phyloP scores from a whole-genome alignment of 352 stramenopile genomes.

The Globisporangium recalcitrans region DNA sequence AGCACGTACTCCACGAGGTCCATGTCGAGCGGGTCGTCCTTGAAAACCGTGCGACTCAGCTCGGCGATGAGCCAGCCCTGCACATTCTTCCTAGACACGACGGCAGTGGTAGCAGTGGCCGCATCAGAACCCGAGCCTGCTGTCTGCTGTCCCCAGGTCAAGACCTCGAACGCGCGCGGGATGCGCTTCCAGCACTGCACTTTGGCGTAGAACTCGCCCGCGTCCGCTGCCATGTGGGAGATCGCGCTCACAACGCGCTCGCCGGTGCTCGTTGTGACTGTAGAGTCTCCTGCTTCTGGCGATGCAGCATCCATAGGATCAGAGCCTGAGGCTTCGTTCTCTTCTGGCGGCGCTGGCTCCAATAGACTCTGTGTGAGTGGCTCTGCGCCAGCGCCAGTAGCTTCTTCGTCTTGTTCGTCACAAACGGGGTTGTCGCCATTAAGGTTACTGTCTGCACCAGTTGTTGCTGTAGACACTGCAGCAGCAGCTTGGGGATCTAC shows the following conservation, averaged over 20 bases:
- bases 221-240: conserved; percentile 18
- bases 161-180: conserved; percentile 32
- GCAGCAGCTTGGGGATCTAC: not conserved
- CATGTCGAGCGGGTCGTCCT: conserved; percentile 31
- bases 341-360: conserved; percentile 1
- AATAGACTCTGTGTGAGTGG: conserved; percentile 14
- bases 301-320: not conserved
- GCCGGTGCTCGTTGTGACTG: not conserved
- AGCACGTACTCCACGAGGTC: conserved; percentile 65
- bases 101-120: not conserved
- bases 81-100: conserved; percentile 19
- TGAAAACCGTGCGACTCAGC: conserved; percentile 32
- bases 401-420: not conserved
- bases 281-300: not conserved
- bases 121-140: not conserved
- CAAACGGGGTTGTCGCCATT: not conserved
- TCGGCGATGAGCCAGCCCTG: conserved; percentile 43
- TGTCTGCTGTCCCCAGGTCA: conserved; percentile 23
- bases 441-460: not conserved
- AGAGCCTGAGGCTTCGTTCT: not conserved
- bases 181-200: conserved; percentile 49
- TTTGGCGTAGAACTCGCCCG: conserved; percentile 32
- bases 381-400: not conserved
- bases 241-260: conserved; percentile 27
- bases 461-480: not conserved